Evolutionary conservation across 1,284 basidiomycete species (phyloP), one percentile per base, ranked within the genome.

Genomic region (Moniliophthora roreri): DNA sequence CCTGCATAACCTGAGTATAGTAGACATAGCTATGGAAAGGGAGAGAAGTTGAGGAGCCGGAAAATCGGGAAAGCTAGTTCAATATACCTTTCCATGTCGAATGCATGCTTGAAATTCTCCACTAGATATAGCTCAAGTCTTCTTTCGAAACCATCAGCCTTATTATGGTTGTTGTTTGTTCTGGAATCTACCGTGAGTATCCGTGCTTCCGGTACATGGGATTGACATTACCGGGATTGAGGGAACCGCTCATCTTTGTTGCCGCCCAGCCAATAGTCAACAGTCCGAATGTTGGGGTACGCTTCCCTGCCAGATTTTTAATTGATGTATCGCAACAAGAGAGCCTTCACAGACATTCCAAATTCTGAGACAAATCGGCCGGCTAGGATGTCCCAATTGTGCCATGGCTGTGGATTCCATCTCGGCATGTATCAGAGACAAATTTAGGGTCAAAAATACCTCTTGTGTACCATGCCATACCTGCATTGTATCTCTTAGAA

Each of bases 101-200:
- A 93, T 0, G 88, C 79, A 66, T 94, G 91, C 69, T 84, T 91
- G 73, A 93, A 92, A 72, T 95, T 95, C 70, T 95, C 93, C 65
- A 93, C 77, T 42, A 95, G 79, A 69, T 95, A 95, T 20, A 91
- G 76, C 80, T 90, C 93, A n/a, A 95, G 71, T 32, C 93, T 82
- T 53, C 93, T 80, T 72, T 95, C 93, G 63, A 87, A 93, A 0
- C 91, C 92, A 64, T 79, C 83, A 1, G 92, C 93, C 68, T 96
- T 95, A 78, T 95, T 95, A 69, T 95, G 94, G 63, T 87, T 87
- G 56, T 78, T 82, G 63, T 85, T 87, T 13, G 77, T 79, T 61
- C 90, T 86, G 15, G 58, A 51, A 38, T 13, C 57, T 48, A 47
- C 55, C 40, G 32, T 44, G 45, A 23, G 34, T 42, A 66, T 50